Evolutionary conservation across 768 basidiomycete genomes (phyloP).

Genomic region (Mycena metata): DNA sequence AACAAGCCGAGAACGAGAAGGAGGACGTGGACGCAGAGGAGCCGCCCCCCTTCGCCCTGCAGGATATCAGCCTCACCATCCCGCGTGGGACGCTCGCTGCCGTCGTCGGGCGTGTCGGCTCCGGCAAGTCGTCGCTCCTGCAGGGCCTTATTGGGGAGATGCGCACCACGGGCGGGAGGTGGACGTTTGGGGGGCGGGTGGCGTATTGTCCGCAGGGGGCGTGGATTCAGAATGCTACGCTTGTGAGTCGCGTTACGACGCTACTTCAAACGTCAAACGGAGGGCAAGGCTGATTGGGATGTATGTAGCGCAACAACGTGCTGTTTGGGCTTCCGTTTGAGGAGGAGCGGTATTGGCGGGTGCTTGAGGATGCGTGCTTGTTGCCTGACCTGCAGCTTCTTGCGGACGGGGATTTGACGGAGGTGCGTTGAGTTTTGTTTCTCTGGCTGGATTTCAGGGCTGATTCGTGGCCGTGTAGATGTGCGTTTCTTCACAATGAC

Average conservation of each 20-base stretch:
- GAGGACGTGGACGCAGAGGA: too few species aligned
- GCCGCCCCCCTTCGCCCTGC: slow-evolving; percentile 61
- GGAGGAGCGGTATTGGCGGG: slow-evolving; percentile 75
- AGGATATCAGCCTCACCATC: slow-evolving; percentile 63
- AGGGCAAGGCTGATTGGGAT: too few species aligned
- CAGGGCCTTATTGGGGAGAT: slow-evolving; percentile 83
- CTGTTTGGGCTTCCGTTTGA: slow-evolving; percentile 76
- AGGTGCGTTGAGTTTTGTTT: too few species aligned
- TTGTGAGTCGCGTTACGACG: slow-evolving; percentile 65
- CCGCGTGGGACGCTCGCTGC: slow-evolving; percentile 70
- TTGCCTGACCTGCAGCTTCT: slow-evolving; percentile 74
- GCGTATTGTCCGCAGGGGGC: slow-evolving; percentile 81
- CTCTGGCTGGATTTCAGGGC: too few species aligned
- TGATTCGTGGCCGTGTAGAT: too few species aligned
- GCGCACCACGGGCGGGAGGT: slow-evolving; percentile 63
- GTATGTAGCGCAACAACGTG: slow-evolving; percentile 76
- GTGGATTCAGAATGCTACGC: slow-evolving; percentile 80
- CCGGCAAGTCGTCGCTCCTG: slow-evolving; percentile 73
- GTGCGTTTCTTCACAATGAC: not conserved
- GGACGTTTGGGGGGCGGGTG: slow-evolving; percentile 72
- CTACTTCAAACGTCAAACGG: too few species aligned
- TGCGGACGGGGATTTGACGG: slow-evolving; percentile 79
- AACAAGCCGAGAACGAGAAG: not conserved
- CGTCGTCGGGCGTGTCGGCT: slow-evolving; percentile 78
- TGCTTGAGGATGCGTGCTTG: slow-evolving; percentile 69